phyloP scores from a whole-genome alignment of 371 early-diverging fungal genomes.

The Coelomomyces lativittatus region DNA sequence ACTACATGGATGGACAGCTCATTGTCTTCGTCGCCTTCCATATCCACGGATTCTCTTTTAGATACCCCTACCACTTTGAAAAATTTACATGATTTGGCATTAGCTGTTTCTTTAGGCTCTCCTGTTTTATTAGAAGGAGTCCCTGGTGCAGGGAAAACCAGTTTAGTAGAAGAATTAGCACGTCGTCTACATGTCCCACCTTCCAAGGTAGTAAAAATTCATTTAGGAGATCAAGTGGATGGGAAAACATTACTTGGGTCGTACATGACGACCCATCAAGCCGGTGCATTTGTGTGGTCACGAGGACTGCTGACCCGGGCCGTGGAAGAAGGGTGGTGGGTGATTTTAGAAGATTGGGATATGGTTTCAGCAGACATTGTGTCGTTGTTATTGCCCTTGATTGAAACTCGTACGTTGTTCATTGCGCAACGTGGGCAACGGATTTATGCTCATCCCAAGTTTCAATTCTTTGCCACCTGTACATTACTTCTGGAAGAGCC shows the following conservation, averaged over 20 bases:
- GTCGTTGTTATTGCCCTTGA: slow-evolving; percentile 77
- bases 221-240: slow-evolving; percentile 97
- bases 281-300: slow-evolving; percentile 87
- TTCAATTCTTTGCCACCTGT: slow-evolving; percentile 89
- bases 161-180: slow-evolving; percentile 78
- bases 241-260: slow-evolving; percentile 90
- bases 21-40: neutral
- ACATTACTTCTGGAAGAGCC: slow-evolving; percentile 21
- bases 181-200: slow-evolving; percentile 3
- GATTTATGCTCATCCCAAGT: slow-evolving; percentile 72
- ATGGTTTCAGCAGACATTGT: slow-evolving; percentile 93
- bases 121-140: slow-evolving; percentile 83
- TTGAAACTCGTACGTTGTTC: slow-evolving; percentile 81
- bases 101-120: slow-evolving; percentile 61
- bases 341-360: slow-evolving; percentile 97
- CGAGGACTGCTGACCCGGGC: slow-evolving; percentile 90
- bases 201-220: slow-evolving; percentile 73
- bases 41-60: slow-evolving; percentile 14
- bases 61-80: slow-evolving; percentile 51
- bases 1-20: neutral
- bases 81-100: slow-evolving; percentile 54
- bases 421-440: slow-evolving; percentile 76
- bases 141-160: slow-evolving; percentile 89
- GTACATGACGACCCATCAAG: slow-evolving; percentile 78
- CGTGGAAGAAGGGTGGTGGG: slow-evolving; percentile 88